Percentiles rank a stretch among this genome's conserved stretches.
phyloP scores from a whole-genome alignment of 2,329 filamentous ascomycete genomes.

The Xylaria sp. region DNA sequence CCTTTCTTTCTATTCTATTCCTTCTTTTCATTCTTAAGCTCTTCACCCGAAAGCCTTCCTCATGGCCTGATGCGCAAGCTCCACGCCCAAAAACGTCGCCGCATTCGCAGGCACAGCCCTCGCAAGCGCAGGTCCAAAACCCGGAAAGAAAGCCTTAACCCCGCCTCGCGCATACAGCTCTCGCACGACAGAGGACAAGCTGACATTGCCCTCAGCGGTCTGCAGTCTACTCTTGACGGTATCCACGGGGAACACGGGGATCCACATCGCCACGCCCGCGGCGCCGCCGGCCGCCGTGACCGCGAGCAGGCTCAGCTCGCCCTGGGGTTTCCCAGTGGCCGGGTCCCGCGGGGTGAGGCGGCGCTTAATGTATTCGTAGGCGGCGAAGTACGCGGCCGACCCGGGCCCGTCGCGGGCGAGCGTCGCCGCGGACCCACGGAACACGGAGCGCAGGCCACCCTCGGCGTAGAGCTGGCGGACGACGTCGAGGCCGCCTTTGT shows the following conservation, averaged over 20 bases:
- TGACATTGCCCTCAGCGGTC: constrained; percentile 84
- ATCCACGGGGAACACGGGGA: constrained; percentile 96
- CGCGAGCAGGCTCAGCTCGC: constrained; percentile 79
- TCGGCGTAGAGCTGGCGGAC: constrained; percentile 92
- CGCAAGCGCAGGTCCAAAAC: constrained; percentile 89
- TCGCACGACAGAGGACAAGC: constrained; percentile 77
- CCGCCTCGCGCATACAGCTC: constrained; percentile 86
- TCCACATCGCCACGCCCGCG: constrained; percentile 98
- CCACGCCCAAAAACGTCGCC: constrained; percentile 88
- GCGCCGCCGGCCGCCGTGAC: constrained; percentile 86
- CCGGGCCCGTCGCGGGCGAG: constrained; percentile 93
- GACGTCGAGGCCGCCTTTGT: constrained; percentile 85
- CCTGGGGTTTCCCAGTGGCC: constrained; percentile 71
- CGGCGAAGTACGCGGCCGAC: constrained; percentile 93
- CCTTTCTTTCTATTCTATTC: too few species aligned
- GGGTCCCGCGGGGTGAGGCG: constrained; percentile 82
- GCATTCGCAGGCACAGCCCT: constrained; percentile 96
- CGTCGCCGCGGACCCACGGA: constrained; percentile 88
- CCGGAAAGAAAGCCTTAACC: constrained; percentile 93
- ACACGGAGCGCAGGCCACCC: constrained; percentile 88
- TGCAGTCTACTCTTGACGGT: constrained; percentile 95
- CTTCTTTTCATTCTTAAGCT: too few species aligned
- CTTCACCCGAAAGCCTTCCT: constrained; percentile 69
- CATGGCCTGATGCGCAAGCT: constrained; percentile 84
- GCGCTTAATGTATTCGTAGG: constrained; percentile 96